Evolutionary conservation across 2,329 filamentous ascomycete species (phyloP).

Genomic region (Colletotrichum tamarilloi): DNA sequence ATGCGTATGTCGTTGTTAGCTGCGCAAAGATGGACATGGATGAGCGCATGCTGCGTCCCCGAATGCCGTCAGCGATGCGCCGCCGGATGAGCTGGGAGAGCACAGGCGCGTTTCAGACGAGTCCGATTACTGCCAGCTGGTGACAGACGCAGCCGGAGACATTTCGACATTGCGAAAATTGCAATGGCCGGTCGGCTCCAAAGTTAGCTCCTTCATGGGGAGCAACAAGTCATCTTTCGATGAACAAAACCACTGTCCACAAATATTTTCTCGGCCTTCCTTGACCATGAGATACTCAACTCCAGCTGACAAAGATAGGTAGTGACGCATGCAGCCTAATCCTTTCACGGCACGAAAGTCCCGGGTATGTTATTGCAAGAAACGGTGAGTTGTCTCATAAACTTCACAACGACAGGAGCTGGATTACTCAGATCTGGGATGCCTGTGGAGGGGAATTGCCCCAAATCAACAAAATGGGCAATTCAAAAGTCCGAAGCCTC

Average conservation of each 20-base stretch:
- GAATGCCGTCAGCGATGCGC: background rate
- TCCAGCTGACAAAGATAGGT: no score
- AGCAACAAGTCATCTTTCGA: no score
- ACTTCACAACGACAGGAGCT: background rate
- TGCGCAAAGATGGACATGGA: background rate
- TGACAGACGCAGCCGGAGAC: background rate
- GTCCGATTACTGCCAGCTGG: background rate
- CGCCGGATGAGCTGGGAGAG: background rate
- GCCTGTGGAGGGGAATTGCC: background rate
- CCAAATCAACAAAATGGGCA: background rate
- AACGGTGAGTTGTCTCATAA: background rate
- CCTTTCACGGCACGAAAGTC: background rate
- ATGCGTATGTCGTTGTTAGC: background rate
- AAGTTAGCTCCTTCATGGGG: background rate
- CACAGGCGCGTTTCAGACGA: background rate
- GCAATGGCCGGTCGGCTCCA: background rate
- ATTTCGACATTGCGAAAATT: background rate
- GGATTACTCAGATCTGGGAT: background rate
- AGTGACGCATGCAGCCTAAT: background rate
- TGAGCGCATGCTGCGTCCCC: no score
- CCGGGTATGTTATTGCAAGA: background rate
- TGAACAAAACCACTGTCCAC: no score
- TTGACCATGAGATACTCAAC: no score
- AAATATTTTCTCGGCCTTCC: no score
- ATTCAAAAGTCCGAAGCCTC: background rate